Conservation (phyloP, 371 early-diverging fungal genomes). For the Mortierella sp. region DNA sequence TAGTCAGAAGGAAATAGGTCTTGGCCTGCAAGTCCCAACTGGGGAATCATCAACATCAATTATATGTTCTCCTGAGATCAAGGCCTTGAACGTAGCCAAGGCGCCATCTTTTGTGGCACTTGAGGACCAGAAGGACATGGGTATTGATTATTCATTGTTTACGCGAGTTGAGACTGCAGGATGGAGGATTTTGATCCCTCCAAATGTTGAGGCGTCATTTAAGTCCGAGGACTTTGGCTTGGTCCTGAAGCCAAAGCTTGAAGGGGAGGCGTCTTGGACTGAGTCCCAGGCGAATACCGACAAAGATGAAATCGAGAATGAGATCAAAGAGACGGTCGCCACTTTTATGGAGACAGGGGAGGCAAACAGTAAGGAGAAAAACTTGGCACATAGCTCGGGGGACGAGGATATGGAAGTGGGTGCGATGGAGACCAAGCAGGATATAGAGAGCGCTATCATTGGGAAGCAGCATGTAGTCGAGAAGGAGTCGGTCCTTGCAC, state of each 20-base stretch:
- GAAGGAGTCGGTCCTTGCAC: not conserved
- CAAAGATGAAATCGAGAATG: no score
- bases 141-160: slow-evolving; percentile 46
- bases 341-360: no score
- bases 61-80: slow-evolving; percentile 30
- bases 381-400: no score
- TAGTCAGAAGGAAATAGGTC: slow-evolving; percentile 1
- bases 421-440: not conserved
- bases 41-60: not conserved
- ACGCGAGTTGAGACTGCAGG: slow-evolving; percentile 48
- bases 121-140: slow-evolving; percentile 42
- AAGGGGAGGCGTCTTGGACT: not conserved
- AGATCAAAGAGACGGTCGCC: not conserved
- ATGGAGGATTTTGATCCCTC: slow-evolving; percentile 50
- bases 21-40: slow-evolving; percentile 12
- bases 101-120: slow-evolving; percentile 24
- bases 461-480: not conserved
- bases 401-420: not conserved
- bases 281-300: not conserved
- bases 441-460: not conserved
- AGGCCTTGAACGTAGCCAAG: slow-evolving; percentile 27
- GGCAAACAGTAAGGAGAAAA: no score
- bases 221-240: slow-evolving; percentile 45
- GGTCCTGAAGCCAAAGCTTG: slow-evolving; percentile 34
- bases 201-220: slow-evolving; percentile 39